phyloP scores from a whole-genome alignment of 495 filamentous ascomycete species.

The Podospora bellae-mahoneyi region DNA sequence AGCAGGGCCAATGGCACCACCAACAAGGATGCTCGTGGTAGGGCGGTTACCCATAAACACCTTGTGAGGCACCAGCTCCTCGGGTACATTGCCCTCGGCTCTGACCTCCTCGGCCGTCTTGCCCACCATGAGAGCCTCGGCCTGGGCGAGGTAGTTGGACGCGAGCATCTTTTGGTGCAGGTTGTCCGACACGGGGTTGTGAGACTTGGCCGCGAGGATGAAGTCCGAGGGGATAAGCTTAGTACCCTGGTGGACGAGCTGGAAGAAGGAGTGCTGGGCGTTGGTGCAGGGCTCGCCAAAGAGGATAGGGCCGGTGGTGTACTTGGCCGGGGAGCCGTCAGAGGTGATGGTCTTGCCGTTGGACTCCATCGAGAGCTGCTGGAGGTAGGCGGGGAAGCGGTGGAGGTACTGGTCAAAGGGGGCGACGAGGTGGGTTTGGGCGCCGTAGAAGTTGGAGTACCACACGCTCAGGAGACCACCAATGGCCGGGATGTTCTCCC shows the following conservation, averaged over 20 bases:
- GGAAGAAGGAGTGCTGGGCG: constrained; percentile 99
- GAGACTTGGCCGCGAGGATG: constrained; percentile 89
- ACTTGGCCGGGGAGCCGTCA: constrained; percentile 85
- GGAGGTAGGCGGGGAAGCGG: constrained; percentile 97
- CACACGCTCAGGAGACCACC: constrained; percentile 93
- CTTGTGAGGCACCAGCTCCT: constrained; percentile 91
- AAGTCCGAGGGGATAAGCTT: constrained; percentile 98
- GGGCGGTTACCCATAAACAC: constrained; percentile 97
- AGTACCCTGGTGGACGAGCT: constrained; percentile 96
- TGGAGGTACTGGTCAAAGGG: constrained; percentile 99
- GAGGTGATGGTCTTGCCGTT: constrained; percentile 98
- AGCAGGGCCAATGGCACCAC: constrained; percentile 84
- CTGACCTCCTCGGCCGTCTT: constrained; percentile 89
- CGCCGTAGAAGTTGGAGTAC: constrained; percentile 98
- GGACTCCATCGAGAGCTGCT: constrained; percentile 99
- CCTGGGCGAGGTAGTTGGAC: constrained; percentile 96
- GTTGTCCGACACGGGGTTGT: constrained; percentile 90
- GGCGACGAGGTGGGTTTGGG: constrained; percentile 94
- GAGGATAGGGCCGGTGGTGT: constrained; percentile 88
- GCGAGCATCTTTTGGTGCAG: constrained; percentile 98
- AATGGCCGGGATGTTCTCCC: constrained; percentile 91
- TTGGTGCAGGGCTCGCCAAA: constrained; percentile 99
- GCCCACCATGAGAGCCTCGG: constrained; percentile 97
- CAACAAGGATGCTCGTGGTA: constrained; percentile 88
- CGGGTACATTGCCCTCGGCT: constrained; percentile 72